Percentiles rank a stretch among this genome's conserved stretches.
These are phyloP conservation scores for Trichoderma asperelloides DNA, from an alignment of 495 filamentous ascomycete species.

Conservation along the genomic window DNA sequence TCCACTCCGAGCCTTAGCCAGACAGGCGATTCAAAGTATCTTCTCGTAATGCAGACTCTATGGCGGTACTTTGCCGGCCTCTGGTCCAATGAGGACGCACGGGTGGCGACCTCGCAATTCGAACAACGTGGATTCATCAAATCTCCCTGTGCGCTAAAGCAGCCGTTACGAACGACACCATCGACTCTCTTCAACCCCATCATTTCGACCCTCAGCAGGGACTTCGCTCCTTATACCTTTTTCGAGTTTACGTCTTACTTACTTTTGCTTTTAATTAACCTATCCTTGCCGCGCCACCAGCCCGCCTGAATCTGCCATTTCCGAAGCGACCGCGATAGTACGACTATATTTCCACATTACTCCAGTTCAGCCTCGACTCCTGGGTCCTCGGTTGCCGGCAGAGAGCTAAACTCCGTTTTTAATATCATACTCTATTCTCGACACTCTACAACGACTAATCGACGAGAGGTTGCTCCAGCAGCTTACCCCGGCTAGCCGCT, in stretches of 20 bases:
- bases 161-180: neutral
- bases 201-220: neutral
- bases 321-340: neutral
- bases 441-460: neutral
- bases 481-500: neutral
- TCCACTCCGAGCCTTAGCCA: too few relatives aligned
- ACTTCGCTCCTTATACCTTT: slow-evolving; percentile 1
- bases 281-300: slow-evolving; percentile 3
- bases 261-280: neutral
- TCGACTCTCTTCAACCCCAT: neutral
- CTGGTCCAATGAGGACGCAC: neutral
- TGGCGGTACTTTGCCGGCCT: neutral
- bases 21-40: neutral
- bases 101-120: neutral
- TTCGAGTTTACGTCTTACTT: slow-evolving; percentile 8
- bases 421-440: neutral
- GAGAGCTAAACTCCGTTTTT: neutral
- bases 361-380: neutral
- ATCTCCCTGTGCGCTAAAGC: neutral
- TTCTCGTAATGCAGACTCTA: neutral
- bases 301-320: neutral
- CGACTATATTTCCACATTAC: neutral
- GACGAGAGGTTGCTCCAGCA: neutral
- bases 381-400: neutral
- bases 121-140: slow-evolving; percentile 8